Percentiles rank a stretch among this genome's conserved stretches.
These are phyloP conservation scores for Oenanthe sinensis DNA, from an alignment of 129 eudicot species.

Conservation along the genomic window DNA sequence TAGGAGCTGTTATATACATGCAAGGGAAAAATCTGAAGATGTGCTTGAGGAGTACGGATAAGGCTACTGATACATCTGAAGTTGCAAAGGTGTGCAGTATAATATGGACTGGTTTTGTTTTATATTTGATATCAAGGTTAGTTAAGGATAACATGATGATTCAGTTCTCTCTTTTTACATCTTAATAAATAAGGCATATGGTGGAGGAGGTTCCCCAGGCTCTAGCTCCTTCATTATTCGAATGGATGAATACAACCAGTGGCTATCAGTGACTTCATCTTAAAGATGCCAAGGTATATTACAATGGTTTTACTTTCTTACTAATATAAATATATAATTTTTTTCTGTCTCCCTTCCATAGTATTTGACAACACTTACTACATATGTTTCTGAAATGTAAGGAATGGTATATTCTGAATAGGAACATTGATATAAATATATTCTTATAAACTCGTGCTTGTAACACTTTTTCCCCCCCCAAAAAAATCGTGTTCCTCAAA, in stretches of 20 bases:
- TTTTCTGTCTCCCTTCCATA: neutral
- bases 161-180: slow-evolving; percentile 13
- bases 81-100: slow-evolving; percentile 68
- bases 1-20: slow-evolving; percentile 92
- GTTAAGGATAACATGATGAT: neutral
- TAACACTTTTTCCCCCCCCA: neutral
- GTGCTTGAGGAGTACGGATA: slow-evolving; percentile 74
- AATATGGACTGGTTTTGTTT: neutral
- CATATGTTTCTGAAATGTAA: neutral
- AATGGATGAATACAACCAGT: slow-evolving; percentile 85
- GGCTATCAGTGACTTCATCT: slow-evolving; percentile 37
- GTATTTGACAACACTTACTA: neutral
- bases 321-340: neutral
- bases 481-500: neutral
- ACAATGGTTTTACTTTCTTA: neutral
- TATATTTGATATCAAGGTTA: slow-evolving; percentile 1
- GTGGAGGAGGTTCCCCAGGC: slow-evolving; percentile 80
- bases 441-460: neutral
- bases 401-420: neutral
- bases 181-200: slow-evolving; percentile 55
- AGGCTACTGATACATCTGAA: slow-evolving; percentile 59
- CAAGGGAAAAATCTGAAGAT: slow-evolving; percentile 77
- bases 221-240: slow-evolving; percentile 89
- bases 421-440: neutral
- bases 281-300: slow-evolving; percentile 15